phyloP scores from a whole-genome alignment of 2,329 filamentous ascomycete genomes.

The Graphiopsis chlorocephala region DNA sequence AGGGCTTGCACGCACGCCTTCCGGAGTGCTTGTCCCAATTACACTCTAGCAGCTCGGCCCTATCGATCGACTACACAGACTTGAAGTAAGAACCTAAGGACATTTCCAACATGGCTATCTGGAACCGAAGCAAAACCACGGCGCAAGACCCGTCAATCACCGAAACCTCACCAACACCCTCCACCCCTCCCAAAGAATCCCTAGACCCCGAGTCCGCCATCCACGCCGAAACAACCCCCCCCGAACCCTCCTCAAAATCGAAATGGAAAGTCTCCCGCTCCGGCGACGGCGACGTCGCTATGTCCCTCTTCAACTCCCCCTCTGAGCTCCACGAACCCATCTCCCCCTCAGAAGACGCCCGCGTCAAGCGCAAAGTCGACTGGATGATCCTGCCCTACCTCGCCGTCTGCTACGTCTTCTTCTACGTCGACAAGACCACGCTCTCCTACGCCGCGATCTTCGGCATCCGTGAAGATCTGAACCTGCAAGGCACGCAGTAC shows the following conservation, averaged over 20 bases:
- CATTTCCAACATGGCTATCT: conserved; percentile 2
- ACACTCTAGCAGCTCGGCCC: background rate
- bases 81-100: background rate
- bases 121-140: background rate
- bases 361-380: conserved; percentile 56
- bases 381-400: conserved; percentile 56
- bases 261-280: conserved; percentile 30
- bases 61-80: background rate
- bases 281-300: conserved; percentile 47
- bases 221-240: conserved; percentile 18
- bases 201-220: conserved; percentile 13
- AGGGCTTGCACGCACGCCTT: background rate
- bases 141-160: background rate
- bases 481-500: conserved; percentile 58
- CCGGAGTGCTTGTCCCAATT: background rate
- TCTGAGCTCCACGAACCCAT: conserved; percentile 43
- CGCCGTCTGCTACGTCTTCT: conserved; percentile 37
- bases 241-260: background rate
- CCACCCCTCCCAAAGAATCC: conserved; percentile 14
- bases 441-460: conserved; percentile 65
- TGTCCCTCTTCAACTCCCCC: conserved; percentile 49
- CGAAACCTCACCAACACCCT: conserved; percentile 19
- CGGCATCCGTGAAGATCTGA: conserved; percentile 58
- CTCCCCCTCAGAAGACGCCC: conserved; percentile 47
- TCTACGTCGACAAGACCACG: conserved; percentile 50